Percentiles rank a stretch among this genome's conserved stretches.
These are phyloP conservation scores for Gossypium stocksii DNA, from an alignment of 345 rosid genomes.

Conservation along the genomic window DNA sequence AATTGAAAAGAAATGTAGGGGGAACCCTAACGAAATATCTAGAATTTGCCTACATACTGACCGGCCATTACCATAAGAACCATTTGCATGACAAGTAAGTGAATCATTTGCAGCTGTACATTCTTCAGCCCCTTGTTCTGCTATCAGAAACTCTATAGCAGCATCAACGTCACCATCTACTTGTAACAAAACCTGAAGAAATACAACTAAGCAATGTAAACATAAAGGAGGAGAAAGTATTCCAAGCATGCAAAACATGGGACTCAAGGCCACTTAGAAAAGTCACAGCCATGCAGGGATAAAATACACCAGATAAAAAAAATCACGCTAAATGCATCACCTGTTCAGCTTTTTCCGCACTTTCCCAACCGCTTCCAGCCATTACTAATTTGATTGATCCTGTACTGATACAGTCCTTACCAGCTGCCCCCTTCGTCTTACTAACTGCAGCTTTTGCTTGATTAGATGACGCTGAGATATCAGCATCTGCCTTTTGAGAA, in stretches of 20 bases:
- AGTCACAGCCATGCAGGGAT: neutral
- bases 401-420: conserved; percentile 31
- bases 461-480: conserved; percentile 61
- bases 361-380: conserved; percentile 74
- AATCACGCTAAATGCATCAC: conserved; percentile 27
- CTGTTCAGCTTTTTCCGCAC: conserved; percentile 64
- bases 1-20: neutral
- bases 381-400: conserved; percentile 66
- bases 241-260: neutral
- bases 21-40: neutral
- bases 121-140: conserved; percentile 52
- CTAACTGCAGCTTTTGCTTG: conserved; percentile 53
- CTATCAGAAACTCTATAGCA: conserved; percentile 73
- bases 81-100: conserved; percentile 28
- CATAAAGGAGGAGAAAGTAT: neutral
- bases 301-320: neutral
- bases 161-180: conserved; percentile 80
- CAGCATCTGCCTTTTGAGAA: conserved; percentile 84
- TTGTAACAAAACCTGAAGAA: conserved; percentile 58
- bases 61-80: conserved; percentile 51
- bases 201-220: conserved; percentile 15
- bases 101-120: conserved; percentile 28
- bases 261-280: conserved; percentile 5
- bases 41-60: conserved; percentile 27
- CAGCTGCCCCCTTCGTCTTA: conserved; percentile 41